These are phyloP conservation scores for Paecilomyces sp. DNA, from an alignment of 2,329 filamentous ascomycete species.

Conservation along the genomic window DNA sequence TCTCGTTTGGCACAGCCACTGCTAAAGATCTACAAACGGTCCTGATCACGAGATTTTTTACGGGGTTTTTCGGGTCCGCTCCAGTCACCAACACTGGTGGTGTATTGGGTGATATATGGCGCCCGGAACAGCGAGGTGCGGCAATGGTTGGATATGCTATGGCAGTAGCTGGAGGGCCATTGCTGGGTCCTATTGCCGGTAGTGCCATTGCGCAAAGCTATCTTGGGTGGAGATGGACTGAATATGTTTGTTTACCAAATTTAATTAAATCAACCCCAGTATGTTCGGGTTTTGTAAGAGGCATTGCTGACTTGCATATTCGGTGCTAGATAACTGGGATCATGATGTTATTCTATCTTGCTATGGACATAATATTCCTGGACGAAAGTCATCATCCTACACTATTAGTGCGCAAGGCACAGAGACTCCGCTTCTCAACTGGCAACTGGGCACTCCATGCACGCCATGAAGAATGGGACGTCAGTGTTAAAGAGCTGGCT, in stretches of 20 bases:
- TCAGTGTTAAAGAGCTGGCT: constrained; percentile 53
- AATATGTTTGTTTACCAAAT: constrained; percentile 27
- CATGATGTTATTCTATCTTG: constrained; percentile 50
- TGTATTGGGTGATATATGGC: constrained; percentile 59
- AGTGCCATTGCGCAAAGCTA: constrained; percentile 42
- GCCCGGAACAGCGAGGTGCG: constrained; percentile 53
- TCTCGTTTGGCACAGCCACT: constrained; percentile 58
- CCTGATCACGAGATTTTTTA: constrained; percentile 59
- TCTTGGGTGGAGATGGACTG: constrained; percentile 41
- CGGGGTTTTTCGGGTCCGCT: constrained; percentile 56
- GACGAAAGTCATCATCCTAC: constrained; percentile 59
- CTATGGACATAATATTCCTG: constrained; percentile 51
- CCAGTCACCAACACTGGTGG: constrained; percentile 65
- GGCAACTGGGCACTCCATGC: constrained; percentile 67
- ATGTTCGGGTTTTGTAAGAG: neutral
- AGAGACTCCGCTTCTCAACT: constrained; percentile 52
- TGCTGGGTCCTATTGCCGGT: constrained; percentile 50
- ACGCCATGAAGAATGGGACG: constrained; percentile 63
- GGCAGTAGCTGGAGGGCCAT: constrained; percentile 56
- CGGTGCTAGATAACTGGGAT: constrained; percentile 49
- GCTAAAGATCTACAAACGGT: constrained; percentile 61
- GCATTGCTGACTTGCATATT: too few relatives aligned
- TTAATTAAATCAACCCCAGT: too few relatives aligned
- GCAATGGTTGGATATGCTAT: constrained; percentile 64
- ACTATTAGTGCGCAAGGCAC: constrained; percentile 57